phyloP scores from a whole-genome alignment of 768 basidiomycete genomes.

The Lyophyllum atratum region DNA sequence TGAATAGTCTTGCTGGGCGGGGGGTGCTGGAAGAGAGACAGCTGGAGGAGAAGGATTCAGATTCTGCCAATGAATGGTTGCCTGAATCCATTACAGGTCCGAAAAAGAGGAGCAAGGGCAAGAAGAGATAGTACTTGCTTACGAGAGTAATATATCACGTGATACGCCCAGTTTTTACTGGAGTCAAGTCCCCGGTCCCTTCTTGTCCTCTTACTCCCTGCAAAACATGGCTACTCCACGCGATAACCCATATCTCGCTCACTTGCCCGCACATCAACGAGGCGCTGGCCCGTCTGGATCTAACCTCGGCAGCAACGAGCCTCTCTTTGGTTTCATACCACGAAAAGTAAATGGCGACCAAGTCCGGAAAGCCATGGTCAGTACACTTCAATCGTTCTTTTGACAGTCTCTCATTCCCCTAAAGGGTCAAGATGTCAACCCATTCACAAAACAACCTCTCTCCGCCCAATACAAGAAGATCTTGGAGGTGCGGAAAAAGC shows the following conservation, averaged over 20 bases:
- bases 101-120: conserved; percentile 34
- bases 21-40: conserved; percentile 12
- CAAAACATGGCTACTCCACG: not conserved
- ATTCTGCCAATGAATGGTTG: conserved; percentile 50
- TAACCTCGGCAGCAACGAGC: conserved; percentile 41
- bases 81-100: conserved; percentile 48
- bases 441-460: conserved; percentile 84
- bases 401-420: conserved; percentile 3
- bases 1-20: conserved; percentile 14
- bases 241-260: conserved; percentile 60
- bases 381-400: conserved; percentile 22
- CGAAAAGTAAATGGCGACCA: conserved; percentile 66
- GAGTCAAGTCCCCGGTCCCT: not conserved
- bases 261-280: conserved; percentile 36
- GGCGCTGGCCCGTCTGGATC: conserved; percentile 26
- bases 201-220: not conserved
- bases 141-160: no score
- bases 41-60: conserved; percentile 10
- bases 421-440: conserved; percentile 81
- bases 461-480: conserved; percentile 86
- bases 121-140: conserved; percentile 18
- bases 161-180: not conserved
- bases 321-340: conserved; percentile 74
- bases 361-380: conserved; percentile 71
- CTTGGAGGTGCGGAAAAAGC: conserved; percentile 77